These are phyloP conservation scores for Pestalotiopsis sp. DNA, from an alignment of 2,329 filamentous ascomycete species.

Conservation along the genomic window DNA sequence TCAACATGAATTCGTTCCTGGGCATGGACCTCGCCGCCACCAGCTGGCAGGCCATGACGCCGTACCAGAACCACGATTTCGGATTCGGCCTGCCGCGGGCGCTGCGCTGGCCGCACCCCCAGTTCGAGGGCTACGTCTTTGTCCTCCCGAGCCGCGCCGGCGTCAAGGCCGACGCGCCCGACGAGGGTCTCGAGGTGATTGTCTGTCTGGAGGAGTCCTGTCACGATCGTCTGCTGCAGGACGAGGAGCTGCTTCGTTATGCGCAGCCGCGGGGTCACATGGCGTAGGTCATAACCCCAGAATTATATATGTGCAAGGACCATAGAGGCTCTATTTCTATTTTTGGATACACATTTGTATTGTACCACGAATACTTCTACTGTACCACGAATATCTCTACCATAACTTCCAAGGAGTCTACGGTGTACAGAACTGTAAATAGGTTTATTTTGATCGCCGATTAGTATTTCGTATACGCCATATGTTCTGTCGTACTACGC, in stretches of 20 bases:
- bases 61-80: slow-evolving; percentile 30
- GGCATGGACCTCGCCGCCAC: slow-evolving; percentile 29
- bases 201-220: slow-evolving; percentile 22
- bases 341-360: too few relatives aligned
- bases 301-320: not conserved
- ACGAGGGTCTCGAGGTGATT: slow-evolving; percentile 26
- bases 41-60: slow-evolving; percentile 29
- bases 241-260: slow-evolving; percentile 18
- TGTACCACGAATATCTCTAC: too few relatives aligned
- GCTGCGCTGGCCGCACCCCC: slow-evolving; percentile 21
- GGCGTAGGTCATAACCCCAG: not conserved
- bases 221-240: slow-evolving; percentile 21
- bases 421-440: too few relatives aligned
- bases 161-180: slow-evolving; percentile 12
- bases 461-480: too few relatives aligned
- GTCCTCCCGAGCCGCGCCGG: slow-evolving; percentile 20
- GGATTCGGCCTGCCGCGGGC: slow-evolving; percentile 29
- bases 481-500: too few relatives aligned
- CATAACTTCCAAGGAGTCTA: too few relatives aligned
- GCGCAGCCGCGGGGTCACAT: slow-evolving; percentile 15
- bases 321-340: too few relatives aligned
- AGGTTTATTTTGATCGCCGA: too few relatives aligned
- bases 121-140: slow-evolving; percentile 24
- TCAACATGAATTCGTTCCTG: slow-evolving; percentile 26
- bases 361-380: too few relatives aligned